phyloP scores from a whole-genome alignment of 148 eudicot species.

The Limonium bicolor region DNA sequence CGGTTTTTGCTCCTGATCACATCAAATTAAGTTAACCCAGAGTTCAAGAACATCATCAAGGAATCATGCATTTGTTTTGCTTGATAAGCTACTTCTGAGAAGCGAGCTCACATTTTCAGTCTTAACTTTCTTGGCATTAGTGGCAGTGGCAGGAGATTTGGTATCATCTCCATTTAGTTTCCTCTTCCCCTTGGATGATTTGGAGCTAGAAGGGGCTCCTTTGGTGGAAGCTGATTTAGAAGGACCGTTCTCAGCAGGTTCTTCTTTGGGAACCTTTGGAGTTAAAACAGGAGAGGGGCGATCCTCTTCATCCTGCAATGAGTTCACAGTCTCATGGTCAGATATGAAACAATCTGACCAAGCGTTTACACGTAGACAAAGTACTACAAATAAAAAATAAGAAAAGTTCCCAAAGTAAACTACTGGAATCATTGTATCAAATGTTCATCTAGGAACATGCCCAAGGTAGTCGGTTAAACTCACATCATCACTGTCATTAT shows the following conservation, averaged over 20 bases:
- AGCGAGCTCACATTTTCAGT: constrained; percentile 48
- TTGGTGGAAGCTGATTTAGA: constrained; percentile 51
- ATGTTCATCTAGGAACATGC: too few relatives aligned
- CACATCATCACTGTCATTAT: constrained; percentile 84
- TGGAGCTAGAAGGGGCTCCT: constrained; percentile 53
- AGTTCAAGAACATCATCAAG: background rate
- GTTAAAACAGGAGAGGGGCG: constrained; percentile 67
- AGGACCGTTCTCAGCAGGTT: constrained; percentile 66
- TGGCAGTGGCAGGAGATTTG: constrained; percentile 38
- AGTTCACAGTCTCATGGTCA: too few relatives aligned
- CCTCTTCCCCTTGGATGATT: constrained; percentile 86
- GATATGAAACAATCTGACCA: too few relatives aligned
- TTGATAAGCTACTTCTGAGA: background rate
- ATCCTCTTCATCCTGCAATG: constrained; percentile 72
- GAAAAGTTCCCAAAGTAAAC: background rate
- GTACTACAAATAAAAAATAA: background rate
- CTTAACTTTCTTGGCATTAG: constrained; percentile 75
- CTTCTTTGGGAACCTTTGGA: constrained; percentile 74
- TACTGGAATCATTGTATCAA: too few relatives aligned
- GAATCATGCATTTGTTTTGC: background rate
- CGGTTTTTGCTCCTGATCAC: constrained; percentile 47
- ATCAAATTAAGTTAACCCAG: background rate
- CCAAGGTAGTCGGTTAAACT: too few relatives aligned
- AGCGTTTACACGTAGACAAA: background rate
- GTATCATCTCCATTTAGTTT: constrained; percentile 53